Evolutionary conservation across 345 rosid genomes (phyloP).

Genomic region (Sonneratia alba): DNA sequence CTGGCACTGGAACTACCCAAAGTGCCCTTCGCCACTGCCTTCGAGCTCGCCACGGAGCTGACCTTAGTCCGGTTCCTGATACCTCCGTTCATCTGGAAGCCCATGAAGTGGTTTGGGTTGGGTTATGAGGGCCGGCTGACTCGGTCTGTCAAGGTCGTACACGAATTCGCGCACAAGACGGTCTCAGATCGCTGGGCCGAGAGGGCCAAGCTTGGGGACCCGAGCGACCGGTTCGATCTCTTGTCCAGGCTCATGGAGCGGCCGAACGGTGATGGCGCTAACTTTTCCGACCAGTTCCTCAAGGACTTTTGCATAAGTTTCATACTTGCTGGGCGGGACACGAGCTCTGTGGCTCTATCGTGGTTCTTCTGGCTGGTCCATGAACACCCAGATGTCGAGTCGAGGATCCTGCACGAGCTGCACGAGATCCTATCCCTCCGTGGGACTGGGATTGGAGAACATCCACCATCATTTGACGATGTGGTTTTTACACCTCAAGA

Average conservation of each 20-base stretch:
- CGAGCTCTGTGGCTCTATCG: conserved; percentile 58
- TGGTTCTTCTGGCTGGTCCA: conserved; percentile 74
- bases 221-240: conserved; percentile 42
- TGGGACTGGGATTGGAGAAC: conserved; percentile 1
- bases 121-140: conserved; percentile 56
- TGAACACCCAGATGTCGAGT: conserved; percentile 44
- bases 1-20: conserved; percentile 43
- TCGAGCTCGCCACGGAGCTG: conserved; percentile 69
- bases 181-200: conserved; percentile 27
- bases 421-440: conserved; percentile 14
- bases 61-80: conserved; percentile 49
- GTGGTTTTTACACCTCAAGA: conserved; percentile 37
- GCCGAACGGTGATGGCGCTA: conserved; percentile 5
- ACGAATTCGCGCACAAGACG: conserved; percentile 38
- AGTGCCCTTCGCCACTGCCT: conserved; percentile 65
- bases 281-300: conserved; percentile 32
- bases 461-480: conserved; percentile 1
- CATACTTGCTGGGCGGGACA: conserved; percentile 72
- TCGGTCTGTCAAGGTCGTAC: conserved; percentile 47
- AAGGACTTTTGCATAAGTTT: conserved; percentile 57
- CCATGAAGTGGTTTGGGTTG: conserved; percentile 43
- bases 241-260: conserved; percentile 46
- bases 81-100: conserved; percentile 61
- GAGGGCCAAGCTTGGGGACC: conserved; percentile 15
- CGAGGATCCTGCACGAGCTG: conserved; percentile 36